Base-by-base conservation (phyloP, 179 eudicot genomes). In the Drosera spatulata region DNA sequence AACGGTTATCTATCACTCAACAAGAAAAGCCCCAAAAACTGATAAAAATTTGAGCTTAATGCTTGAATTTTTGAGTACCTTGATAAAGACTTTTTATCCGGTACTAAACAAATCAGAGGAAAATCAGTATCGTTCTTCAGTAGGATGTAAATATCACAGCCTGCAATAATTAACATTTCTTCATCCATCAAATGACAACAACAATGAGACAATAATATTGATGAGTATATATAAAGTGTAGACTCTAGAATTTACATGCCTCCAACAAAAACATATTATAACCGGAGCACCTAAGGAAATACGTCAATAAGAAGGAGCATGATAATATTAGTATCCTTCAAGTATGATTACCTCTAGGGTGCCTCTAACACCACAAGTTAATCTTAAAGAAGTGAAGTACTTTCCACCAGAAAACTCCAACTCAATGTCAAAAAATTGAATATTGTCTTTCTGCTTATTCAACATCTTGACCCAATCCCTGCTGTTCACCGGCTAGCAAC, bases 401-500 rank as follows among this genome's bases (percentile, higher is more conserved):
- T 22, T 22, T 62, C 95, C 97, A 59, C 79, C 82, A 59, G 72
- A 76, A 82, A 90, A 94, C 49, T 83, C 87, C 59, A 90, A 81
- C 68, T 90, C 87, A 59, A 91, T 79, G 62, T 94, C 91, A 76
- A 94, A 60, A 75, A 70, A 80, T 56, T 74, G 78, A 60, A 87
- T 62, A 56, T 79, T 84, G 44, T 73, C 74, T 68, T 86, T 94
- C 66, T 76, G 79, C 83, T 90, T 90, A 74, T 77, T 78, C 69
- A 94, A 76, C 85, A 79, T 94, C 73, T 75, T 94, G 52, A 84
- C 81, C 88, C 85, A 87, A 59, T 94, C 95, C 58, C 87, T 78
- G 74, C 89, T 79, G 73, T 83, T 80, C 69, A 94, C 95, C 7
- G 99, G 83, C 72, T 83, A 87, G 80, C 89, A 87, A 72, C 87